These are phyloP conservation scores for Phaeoacremonium minimum DNA, from an alignment of 2,329 filamentous ascomycete species.

Conservation along the genomic window DNA sequence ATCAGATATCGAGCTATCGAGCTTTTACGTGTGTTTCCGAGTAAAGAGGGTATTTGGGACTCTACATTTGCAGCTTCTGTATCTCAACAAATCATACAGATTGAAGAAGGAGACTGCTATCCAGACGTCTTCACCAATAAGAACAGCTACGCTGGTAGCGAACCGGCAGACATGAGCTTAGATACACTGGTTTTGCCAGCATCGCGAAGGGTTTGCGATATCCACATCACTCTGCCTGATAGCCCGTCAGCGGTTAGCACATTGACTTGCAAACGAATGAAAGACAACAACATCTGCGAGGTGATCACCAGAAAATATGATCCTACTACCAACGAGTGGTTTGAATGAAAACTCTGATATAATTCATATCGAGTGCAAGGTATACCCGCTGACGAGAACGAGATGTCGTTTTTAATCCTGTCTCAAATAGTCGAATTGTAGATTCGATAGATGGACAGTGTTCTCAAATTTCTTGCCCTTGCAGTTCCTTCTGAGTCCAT, in stretches of 20 bases:
- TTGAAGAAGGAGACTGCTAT: background rate
- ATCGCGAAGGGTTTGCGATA: constrained; percentile 1
- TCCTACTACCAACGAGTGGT: too few relatives aligned
- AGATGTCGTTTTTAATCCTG: too few relatives aligned
- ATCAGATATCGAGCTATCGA: constrained; percentile 32
- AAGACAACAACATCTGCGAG: background rate
- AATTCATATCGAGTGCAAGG: too few relatives aligned
- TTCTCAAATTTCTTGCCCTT: constrained; percentile 5
- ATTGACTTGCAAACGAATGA: constrained; percentile 1
- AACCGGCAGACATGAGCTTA: background rate
- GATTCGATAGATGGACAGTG: too few relatives aligned
- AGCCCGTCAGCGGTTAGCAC: background rate
- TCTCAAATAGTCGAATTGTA: too few relatives aligned
- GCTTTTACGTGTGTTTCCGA: constrained; percentile 20
- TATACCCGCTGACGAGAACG: too few relatives aligned
- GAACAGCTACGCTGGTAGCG: background rate
- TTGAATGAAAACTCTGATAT: too few relatives aligned
- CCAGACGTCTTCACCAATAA: background rate
- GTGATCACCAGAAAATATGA: constrained; percentile 1
- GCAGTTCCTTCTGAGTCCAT: constrained; percentile 26
- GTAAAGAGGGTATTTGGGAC: constrained; percentile 38
- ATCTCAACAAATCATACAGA: background rate
- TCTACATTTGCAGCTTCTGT: constrained; percentile 6
- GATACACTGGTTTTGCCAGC: background rate
- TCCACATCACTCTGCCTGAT: constrained; percentile 1